Base-by-base conservation (phyloP, 352 stramenopile species). In the Phytophthora syringae region DNA sequence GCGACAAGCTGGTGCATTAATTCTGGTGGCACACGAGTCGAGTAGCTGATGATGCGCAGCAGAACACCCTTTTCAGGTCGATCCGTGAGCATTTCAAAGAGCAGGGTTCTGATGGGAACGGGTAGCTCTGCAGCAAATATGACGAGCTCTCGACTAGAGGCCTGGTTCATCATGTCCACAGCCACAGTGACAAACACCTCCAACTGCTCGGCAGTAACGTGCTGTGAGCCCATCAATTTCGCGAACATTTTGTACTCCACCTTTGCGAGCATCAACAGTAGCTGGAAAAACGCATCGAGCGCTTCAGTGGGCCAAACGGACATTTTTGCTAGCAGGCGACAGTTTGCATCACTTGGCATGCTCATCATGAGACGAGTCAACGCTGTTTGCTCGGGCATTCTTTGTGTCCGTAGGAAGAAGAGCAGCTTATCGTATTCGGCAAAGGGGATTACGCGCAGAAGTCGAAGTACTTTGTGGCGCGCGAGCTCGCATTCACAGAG, bases 91-190 rank as follows among this genome's bases (percentile, higher is more conserved):
- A 88, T 74, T n/a, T 76, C 62, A 47, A 90, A 88, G 48, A 90
- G 79, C 21, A 84, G 48, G 18, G 77, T 70, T 42, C 81, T 77
- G 39, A 72, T 72, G 1, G 59, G 39, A 3, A 74, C 52, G 5
- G 79, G 77, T 0, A 90, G 43, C 30, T 84, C 79, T 6, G 83
- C 64, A 6, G 79, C 64, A 49, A 90, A 90, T 24, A 80, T 85
- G 12, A 87, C 72, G 15, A 89, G 69, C 37, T 90, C 83, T 28
- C 83, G 77, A 16, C 75, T 89, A 9, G 79, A 84, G 2, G 83
- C 83, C 47, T 92, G 81, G 53, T 90, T 92, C 81, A 87, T 88
- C 68, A 92, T 81, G 20, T 80, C 80, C 9, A 77, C 76, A 0
- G 79, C 77, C 25, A 92, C 74, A 2, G 74, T 73, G 13, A 88